Conservation (phyloP, 768 basidiomycete genomes). For the Suillus alpinus region DNA sequence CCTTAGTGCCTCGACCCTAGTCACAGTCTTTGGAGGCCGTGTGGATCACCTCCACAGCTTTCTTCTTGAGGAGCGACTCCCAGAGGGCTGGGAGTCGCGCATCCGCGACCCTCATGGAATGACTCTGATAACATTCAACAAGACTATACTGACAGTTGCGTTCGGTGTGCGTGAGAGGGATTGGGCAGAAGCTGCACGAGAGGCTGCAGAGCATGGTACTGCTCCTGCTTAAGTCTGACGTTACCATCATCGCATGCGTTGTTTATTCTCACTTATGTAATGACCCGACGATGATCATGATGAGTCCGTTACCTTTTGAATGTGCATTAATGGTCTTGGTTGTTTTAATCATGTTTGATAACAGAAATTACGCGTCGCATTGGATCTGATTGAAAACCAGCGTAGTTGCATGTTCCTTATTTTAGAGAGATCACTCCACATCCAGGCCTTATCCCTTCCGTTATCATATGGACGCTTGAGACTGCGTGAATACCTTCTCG, state of each 20-base stretch:
- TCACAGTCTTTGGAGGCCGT: slow-evolving; percentile 67
- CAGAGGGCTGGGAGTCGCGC: slow-evolving; percentile 68
- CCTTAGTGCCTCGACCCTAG: slow-evolving; percentile 60
- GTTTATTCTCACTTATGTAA: no score
- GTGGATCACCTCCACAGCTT: slow-evolving; percentile 51
- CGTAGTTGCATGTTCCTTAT: no score
- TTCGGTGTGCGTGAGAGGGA: background rate
- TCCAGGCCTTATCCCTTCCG: no score
- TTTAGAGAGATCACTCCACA: no score
- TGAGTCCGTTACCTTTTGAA: no score
- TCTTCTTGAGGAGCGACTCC: slow-evolving; percentile 66
- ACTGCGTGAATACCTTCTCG: no score
- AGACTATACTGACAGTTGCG: background rate
- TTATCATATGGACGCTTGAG: no score
- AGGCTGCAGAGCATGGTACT: background rate
- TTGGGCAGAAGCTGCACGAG: background rate
- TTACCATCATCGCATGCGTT: background rate
- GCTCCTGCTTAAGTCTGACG: background rate
- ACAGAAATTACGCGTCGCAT: no score
- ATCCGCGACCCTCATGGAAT: slow-evolving; percentile 53
- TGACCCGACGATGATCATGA: no score
- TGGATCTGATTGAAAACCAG: no score
- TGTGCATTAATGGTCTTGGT: no score
- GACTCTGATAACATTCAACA: slow-evolving; percentile 59
- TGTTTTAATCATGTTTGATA: no score